phyloP scores from a whole-genome alignment of 208 protist species.

The Lotmaria passim region DNA sequence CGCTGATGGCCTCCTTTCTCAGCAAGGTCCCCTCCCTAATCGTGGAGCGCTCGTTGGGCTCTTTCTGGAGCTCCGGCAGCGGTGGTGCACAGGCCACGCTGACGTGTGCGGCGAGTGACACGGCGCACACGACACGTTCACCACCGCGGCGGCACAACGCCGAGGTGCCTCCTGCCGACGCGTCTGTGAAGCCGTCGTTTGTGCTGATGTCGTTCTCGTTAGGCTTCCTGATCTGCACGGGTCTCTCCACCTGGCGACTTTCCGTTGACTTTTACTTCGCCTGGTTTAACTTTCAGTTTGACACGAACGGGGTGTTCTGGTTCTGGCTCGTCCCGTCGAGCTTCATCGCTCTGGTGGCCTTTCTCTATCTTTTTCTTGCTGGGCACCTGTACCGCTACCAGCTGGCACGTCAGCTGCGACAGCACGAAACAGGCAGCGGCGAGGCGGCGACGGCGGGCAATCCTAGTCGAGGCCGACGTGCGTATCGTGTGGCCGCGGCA shows the following conservation, averaged over 20 bases:
- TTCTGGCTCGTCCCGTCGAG: slow-evolving; percentile 20
- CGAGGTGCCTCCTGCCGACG: too few species aligned
- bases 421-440: too few species aligned
- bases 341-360: background rate
- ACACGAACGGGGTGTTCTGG: slow-evolving; percentile 12
- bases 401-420: background rate
- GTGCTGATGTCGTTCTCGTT: slow-evolving; percentile 11
- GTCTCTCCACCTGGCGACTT: slow-evolving; percentile 29
- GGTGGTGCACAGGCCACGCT: background rate
- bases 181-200: slow-evolving; percentile 22
- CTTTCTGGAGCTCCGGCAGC: background rate
- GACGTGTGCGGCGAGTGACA: background rate
- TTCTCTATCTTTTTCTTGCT: slow-evolving; percentile 2
- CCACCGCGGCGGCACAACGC: background rate
- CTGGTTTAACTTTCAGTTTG: slow-evolving; percentile 13
- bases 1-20: background rate
- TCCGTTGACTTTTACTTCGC: slow-evolving; percentile 34
- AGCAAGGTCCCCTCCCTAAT: background rate
- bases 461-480: too few species aligned
- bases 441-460: too few species aligned
- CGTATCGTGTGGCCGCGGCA: background rate
- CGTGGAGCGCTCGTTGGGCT: background rate
- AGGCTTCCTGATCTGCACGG: slow-evolving; percentile 23
- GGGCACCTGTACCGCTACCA: slow-evolving; percentile 12
- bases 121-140: background rate